These are phyloP conservation scores for Raddia distichophylla DNA, from an alignment of 176 grass and related monocot genomes.

Conservation along the genomic window DNA sequence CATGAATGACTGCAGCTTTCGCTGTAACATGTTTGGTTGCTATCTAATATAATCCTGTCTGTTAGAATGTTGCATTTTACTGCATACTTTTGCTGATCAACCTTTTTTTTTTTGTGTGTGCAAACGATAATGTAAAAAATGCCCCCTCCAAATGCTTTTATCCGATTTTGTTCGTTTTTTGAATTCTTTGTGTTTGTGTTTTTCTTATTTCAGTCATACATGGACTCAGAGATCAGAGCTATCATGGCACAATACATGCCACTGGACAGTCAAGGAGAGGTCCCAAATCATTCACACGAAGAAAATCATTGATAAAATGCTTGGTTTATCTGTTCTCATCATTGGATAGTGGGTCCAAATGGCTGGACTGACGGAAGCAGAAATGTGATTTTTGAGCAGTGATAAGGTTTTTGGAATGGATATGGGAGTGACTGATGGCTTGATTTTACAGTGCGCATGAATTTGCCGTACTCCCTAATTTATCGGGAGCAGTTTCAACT, in stretches of 20 bases:
- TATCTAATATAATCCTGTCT: neutral
- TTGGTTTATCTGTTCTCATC: conserved; percentile 2
- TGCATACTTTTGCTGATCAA: neutral
- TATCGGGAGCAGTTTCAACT: conserved; percentile 26
- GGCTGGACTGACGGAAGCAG: neutral
- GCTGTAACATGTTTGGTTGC: neutral
- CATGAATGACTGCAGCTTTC: neutral
- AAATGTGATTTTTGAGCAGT: neutral
- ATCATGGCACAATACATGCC: conserved; percentile 81
- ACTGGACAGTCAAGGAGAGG: conserved; percentile 62
- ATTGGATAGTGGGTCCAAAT: neutral
- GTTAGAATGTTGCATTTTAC: neutral
- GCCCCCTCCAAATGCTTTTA: too few species aligned
- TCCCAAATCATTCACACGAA: conserved; percentile 49
- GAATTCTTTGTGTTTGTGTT: neutral
- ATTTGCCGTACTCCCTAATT: conserved; percentile 21
- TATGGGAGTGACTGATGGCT: conserved; percentile 9
- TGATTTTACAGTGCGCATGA: conserved; percentile 16
- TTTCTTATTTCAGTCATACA: conserved; percentile 62
- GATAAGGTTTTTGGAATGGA: neutral
- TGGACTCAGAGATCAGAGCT: conserved; percentile 77
- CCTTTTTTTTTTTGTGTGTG: too few species aligned
- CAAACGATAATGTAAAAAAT: neutral
- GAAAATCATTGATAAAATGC: conserved; percentile 35
- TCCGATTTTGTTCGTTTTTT: neutral